Evolutionary conservation across 352 stramenopile genomes (phyloP).

Genomic region (Globisporangium nodosum): DNA sequence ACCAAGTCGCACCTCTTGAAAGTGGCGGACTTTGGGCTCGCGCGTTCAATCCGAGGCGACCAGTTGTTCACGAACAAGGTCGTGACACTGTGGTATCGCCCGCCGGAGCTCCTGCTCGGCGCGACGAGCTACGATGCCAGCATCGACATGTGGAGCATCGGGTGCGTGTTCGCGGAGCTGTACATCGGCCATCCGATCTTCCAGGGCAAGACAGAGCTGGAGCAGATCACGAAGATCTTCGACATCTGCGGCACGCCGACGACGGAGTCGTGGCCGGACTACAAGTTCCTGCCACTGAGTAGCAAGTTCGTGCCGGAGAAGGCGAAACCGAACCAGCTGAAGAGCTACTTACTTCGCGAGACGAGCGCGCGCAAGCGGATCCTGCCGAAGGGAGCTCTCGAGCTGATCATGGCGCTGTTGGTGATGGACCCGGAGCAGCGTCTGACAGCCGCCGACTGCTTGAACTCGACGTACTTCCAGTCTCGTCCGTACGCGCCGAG

Average conservation of each 20-base stretch:
- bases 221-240: constrained; percentile 88
- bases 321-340: constrained; percentile 51
- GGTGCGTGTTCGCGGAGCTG: constrained; percentile 83
- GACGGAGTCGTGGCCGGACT: constrained; percentile 77
- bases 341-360: constrained; percentile 74
- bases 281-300: constrained; percentile 77
- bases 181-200: constrained; percentile 86
- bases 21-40: constrained; percentile 82
- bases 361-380: constrained; percentile 70
- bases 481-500: constrained; percentile 50
- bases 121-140: constrained; percentile 90
- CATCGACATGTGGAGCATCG: constrained; percentile 96
- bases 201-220: constrained; percentile 83
- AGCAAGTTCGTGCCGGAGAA: constrained; percentile 84
- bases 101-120: constrained; percentile 91
- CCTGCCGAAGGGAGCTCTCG: constrained; percentile 77
- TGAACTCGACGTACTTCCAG: constrained; percentile 95
- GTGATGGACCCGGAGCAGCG: constrained; percentile 93
- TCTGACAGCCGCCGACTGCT: constrained; percentile 88
- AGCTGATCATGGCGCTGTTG: constrained; percentile 93
- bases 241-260: constrained; percentile 83
- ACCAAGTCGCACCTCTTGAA: constrained; percentile 79
- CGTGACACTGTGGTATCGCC: constrained; percentile 94
- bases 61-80: constrained; percentile 95
- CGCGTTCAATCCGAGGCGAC: constrained; percentile 79